Conservation (phyloP, 2,329 filamentous ascomycete species). For the Tricladium varicosporioides region DNA sequence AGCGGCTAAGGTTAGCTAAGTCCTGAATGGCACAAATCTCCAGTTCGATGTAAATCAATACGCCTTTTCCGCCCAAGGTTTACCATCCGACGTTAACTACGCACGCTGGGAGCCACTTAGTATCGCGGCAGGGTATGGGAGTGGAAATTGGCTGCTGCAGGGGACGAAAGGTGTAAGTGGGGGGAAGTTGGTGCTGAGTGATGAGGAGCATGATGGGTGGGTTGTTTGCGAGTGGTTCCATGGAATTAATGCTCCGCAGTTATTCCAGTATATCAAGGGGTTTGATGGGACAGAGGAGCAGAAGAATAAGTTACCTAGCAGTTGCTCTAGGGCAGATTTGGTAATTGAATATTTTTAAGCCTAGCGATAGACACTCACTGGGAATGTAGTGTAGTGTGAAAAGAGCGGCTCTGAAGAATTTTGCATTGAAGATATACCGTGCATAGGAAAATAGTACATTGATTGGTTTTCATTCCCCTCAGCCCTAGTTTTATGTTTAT, state of each 20-base stretch:
- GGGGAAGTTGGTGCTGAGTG: slow-evolving; percentile 14
- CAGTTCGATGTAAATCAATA: slow-evolving; percentile 23
- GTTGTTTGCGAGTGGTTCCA: slow-evolving; percentile 29
- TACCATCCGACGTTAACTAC: slow-evolving; percentile 25
- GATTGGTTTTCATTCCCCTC: too few species aligned
- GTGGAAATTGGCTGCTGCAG: slow-evolving; percentile 11
- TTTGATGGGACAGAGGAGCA: slow-evolving; percentile 7
- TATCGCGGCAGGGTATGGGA: slow-evolving; percentile 17
- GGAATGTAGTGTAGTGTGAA: too few species aligned
- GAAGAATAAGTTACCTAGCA: slow-evolving; percentile 13
- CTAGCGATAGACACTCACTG: too few species aligned
- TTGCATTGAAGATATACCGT: too few species aligned
- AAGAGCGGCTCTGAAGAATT: too few species aligned
- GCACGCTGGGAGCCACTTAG: slow-evolving; percentile 20
- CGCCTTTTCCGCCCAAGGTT: slow-evolving; percentile 17
- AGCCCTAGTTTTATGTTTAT: too few species aligned
- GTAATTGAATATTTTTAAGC: not conserved
- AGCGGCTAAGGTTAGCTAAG: too few species aligned
- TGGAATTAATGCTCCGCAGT: slow-evolving; percentile 24
- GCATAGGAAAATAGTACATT: too few species aligned
- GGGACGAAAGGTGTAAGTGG: not conserved
- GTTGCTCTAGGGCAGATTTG: not conserved
- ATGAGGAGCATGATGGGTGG: slow-evolving; percentile 24
- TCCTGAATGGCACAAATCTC: slow-evolving; percentile 23
- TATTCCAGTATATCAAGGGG: slow-evolving; percentile 24